phyloP scores from a whole-genome alignment of 169 alveolate genomes.

The Eimeria acervulina region DNA sequence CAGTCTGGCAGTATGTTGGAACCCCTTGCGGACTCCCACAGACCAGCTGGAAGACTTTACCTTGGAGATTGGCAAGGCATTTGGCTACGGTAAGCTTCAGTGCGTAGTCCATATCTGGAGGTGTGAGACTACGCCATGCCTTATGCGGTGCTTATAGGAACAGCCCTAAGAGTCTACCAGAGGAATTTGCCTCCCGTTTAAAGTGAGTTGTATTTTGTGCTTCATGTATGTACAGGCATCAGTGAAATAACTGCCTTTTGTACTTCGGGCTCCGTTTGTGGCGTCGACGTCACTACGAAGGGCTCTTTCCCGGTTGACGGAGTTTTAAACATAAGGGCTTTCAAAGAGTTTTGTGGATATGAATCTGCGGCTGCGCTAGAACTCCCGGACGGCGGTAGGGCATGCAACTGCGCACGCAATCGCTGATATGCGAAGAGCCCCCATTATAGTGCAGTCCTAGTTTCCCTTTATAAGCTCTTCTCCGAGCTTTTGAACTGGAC shows the following conservation, averaged over 20 bases:
- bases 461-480: not conserved
- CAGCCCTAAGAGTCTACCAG: not conserved
- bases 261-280: conserved; percentile 47
- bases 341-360: conserved; percentile 22
- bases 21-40: conserved; percentile 35
- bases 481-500: not conserved
- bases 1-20: conserved; percentile 61
- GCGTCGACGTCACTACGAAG: conserved; percentile 16
- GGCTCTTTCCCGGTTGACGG: not conserved
- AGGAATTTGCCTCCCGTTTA: too few species aligned
- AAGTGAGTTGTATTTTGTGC: not conserved
- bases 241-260: conserved; percentile 29
- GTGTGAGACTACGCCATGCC: not conserved
- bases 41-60: conserved; percentile 71
- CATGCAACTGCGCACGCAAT: not conserved
- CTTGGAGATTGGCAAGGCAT: conserved; percentile 54
- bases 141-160: not conserved
- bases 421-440: not conserved
- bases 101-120: not conserved
- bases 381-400: conserved; percentile 47
- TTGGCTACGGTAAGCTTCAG: conserved; percentile 67
- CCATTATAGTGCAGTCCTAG: not conserved
- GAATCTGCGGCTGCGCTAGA: not conserved
- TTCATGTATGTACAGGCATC: conserved; percentile 1
- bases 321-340: not conserved